Percentiles rank a stretch among this genome's conserved stretches.
Evolutionary conservation across 495 filamentous ascomycete species (phyloP).

Genomic region (Aspergillus affinis): DNA sequence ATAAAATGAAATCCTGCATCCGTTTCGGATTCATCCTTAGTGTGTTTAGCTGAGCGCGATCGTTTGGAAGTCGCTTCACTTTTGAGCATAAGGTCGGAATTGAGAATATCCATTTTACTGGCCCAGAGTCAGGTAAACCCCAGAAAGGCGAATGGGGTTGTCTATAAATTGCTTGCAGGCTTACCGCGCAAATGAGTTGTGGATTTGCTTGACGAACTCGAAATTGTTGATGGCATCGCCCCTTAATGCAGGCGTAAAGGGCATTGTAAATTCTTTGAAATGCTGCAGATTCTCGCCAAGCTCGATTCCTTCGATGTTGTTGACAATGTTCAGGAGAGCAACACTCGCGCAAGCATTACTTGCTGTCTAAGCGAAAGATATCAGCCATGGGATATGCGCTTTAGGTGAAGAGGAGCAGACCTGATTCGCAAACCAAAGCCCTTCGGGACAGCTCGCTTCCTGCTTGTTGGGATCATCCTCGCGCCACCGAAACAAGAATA

Average conservation of each 20-base stretch:
- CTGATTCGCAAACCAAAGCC: slow-evolving; percentile 95
- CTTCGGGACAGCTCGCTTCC: slow-evolving; percentile 59
- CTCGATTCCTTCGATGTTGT: slow-evolving; percentile 67
- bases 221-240: slow-evolving; percentile 74
- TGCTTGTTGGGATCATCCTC: slow-evolving; percentile 58
- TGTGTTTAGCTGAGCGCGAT: slow-evolving; percentile 35
- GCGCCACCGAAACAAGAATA: slow-evolving; percentile 78
- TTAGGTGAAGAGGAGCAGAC: slow-evolving; percentile 35
- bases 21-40: slow-evolving; percentile 39
- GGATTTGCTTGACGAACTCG: slow-evolving; percentile 72
- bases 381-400: slow-evolving; percentile 4
- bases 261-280: slow-evolving; percentile 70
- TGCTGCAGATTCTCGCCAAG: slow-evolving; percentile 64
- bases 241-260: slow-evolving; percentile 67
- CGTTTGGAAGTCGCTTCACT: slow-evolving; percentile 55
- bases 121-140: slow-evolving; percentile 5
- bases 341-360: slow-evolving; percentile 85
- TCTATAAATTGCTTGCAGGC: slow-evolving; percentile 12
- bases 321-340: slow-evolving; percentile 86
- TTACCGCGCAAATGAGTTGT: slow-evolving; percentile 85
- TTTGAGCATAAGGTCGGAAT: slow-evolving; percentile 68
- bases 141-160: neutral
- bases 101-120: slow-evolving; percentile 75
- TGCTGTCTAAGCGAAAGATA: slow-evolving; percentile 54
- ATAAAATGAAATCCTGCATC: slow-evolving; percentile 79